Base-by-base conservation (phyloP, 2,329 filamentous ascomycete species). In the Apiospora hydei region DNA sequence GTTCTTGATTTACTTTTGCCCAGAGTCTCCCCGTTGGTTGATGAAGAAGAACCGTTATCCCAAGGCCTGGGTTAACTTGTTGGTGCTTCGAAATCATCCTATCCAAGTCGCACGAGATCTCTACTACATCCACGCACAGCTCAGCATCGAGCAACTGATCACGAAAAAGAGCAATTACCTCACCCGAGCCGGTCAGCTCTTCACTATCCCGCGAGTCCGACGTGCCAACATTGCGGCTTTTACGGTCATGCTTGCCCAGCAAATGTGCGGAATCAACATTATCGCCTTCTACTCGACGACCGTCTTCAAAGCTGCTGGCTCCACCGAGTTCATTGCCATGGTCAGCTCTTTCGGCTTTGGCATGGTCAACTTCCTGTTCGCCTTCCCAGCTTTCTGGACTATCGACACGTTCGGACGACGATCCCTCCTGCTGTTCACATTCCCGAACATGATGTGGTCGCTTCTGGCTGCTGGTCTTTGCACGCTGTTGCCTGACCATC, bases 181-280 rank as follows among this genome's bases (percentile, higher is more conserved):
- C 69, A 88, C 84, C 30, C 89, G 92, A 18, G 90, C 93, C 74
- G 76, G 86, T 47, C 88, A 94, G 78, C 84, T 92, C 1, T 92
- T 94, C 77, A 92, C 90, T 16, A 87, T 94, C 71, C 91, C 92
- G 1, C 88, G 92, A 61, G 85, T 93, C 16, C 88, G 91, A 18
- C 88, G 92, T 47, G 94, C 94, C 4, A 95, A 91, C 5, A 86
- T 93, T 41, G 94, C 94, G 4, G 92, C 93, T 0, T 93, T 91
- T 74, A 90, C 90, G 0, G 93, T 96, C 75, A 97, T 97, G 94
- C 90, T 93, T 77, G 91, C 90, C 0, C 91, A 93, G 81, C 91
- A 93, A 80, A 91, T 93, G 88, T 92, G 90, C 76, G 88, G 82
- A 69, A 73, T 73, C 66, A 73, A 73, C 69, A 73, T 73, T 44